These are phyloP conservation scores for Aureobasidium sp. DNA, from an alignment of 2,329 filamentous ascomycete species.

Conservation along the genomic window DNA sequence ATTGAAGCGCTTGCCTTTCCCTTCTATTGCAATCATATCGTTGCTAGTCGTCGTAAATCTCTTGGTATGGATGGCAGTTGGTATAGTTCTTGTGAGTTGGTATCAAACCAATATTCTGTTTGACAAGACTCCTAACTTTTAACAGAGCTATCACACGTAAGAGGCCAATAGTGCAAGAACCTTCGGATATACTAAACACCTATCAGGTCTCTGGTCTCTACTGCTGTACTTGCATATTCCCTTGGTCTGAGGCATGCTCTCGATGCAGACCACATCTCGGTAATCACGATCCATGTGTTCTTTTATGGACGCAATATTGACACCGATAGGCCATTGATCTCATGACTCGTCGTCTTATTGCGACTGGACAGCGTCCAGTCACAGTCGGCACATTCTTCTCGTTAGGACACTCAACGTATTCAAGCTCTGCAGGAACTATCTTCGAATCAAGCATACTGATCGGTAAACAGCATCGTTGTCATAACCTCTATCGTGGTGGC, in stretches of 20 bases:
- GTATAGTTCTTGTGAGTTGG: constrained; percentile 45
- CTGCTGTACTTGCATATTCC: constrained; percentile 78
- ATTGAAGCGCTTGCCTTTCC: constrained; percentile 47
- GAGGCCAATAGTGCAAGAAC: not conserved
- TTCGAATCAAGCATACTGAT: not conserved
- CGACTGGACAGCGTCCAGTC: constrained; percentile 74
- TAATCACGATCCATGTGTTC: constrained; percentile 21
- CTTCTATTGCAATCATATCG: constrained; percentile 49
- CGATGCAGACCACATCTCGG: constrained; percentile 84
- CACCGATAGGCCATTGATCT: constrained; percentile 67
- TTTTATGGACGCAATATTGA: not conserved
- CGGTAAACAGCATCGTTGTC: constrained; percentile 58
- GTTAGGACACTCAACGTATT: constrained; percentile 74
- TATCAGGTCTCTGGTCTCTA: constrained; percentile 56
- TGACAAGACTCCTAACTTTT: not conserved
- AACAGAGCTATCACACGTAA: constrained; percentile 11
- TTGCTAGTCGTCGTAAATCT: constrained; percentile 47
- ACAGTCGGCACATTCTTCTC: constrained; percentile 94
- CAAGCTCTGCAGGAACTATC: not conserved
- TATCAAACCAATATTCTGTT: not conserved
- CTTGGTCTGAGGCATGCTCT: constrained; percentile 90
- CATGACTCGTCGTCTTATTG: constrained; percentile 83
- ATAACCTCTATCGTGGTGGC: constrained; percentile 87
- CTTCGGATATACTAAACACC: constrained; percentile 10
- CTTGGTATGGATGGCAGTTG: constrained; percentile 50